Base-by-base conservation (phyloP, 192 early-diverging fungal species). In the Backusella luteola region DNA sequence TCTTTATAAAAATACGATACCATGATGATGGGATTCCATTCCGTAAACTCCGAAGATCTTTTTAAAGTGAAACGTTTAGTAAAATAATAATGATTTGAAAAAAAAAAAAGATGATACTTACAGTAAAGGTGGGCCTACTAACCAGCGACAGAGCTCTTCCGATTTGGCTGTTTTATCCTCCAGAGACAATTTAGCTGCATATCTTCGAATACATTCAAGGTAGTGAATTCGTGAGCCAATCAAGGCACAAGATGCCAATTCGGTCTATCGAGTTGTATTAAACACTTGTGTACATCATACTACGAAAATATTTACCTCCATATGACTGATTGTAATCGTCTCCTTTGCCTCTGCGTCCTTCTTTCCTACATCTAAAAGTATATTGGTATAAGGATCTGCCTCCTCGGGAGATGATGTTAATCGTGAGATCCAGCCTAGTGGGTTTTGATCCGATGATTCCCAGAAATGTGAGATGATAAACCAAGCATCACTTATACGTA, bases 71-170 rank as follows among this genome's bases (percentile, higher is more conserved):
- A 67, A 76, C 29, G 34, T 12, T 49, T 49, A 11, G n/a, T 44
- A 17, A 38, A 34, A 42, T 11, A 29, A 35, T 14, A 68, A 2
- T 23, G 36, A 32, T 21, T 32, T 46, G 21, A 23, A 19, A 0
- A 71, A 15, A 74, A 19, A 8, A 79, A 26, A 7, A 5, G 15
- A 56, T 17, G 26, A 41, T 77, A 4, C 23, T 81, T 85, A 87
- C 88, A 75, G 73, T 56, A 81, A 79, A 29, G 84, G 80, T 14
- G 89, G 87, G 4, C 90, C 92, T 26, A 91, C 74, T 46, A 94
- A 80, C 67, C 87, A 87, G 69, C 90, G 87, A 79, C 91, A 92
- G 5, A 94, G 73, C 76, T 94, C 94, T 74, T 87, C 87, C 3
- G 86, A 86, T 78, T 89, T 91, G 0, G 77, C 76, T 32, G 88